phyloP scores from a whole-genome alignment of 2,329 filamentous ascomycete species.

The Pezicula carpinea region DNA sequence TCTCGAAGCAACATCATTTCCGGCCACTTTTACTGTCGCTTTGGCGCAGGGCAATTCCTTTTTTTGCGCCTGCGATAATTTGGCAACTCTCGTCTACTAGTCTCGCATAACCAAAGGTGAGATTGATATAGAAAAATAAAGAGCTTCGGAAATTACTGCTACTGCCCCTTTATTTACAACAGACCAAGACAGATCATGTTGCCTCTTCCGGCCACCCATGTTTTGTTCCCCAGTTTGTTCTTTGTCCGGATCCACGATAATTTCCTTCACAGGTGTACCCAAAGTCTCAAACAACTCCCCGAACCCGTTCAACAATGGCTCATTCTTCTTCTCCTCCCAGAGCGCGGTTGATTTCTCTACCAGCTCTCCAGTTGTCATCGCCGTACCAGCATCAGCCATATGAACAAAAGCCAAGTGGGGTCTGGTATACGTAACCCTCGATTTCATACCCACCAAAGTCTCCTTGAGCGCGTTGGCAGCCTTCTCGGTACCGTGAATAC shows the following conservation, averaged over 20 bases:
- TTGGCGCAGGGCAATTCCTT: no score
- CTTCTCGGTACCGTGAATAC: constrained; percentile 33
- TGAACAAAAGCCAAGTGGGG: constrained; percentile 27
- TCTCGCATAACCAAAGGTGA: no score
- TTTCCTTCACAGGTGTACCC: not conserved
- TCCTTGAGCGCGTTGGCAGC: constrained; percentile 27
- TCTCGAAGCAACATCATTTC: no score
- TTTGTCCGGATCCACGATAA: not conserved
- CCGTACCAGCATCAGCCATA: constrained; percentile 4
- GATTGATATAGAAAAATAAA: no score
- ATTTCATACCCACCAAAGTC: constrained; percentile 13
- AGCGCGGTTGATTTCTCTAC: constrained; percentile 7
- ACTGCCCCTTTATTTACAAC: no score
- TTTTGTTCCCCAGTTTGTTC: not conserved
- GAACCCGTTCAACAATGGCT: constrained; percentile 11
- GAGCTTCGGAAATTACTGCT: no score
- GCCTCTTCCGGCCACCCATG: not conserved
- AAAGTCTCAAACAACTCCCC: constrained; percentile 5
- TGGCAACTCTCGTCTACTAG: no score
- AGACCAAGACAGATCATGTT: no score
- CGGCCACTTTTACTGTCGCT: no score
- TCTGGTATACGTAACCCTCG: constrained; percentile 28
- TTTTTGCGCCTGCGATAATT: no score
- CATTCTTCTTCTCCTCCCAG: constrained; percentile 10
- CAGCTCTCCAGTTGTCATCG: constrained; percentile 10